phyloP scores from a whole-genome alignment of 2,329 filamentous ascomycete species.

The Aspergillus viridinutans region DNA sequence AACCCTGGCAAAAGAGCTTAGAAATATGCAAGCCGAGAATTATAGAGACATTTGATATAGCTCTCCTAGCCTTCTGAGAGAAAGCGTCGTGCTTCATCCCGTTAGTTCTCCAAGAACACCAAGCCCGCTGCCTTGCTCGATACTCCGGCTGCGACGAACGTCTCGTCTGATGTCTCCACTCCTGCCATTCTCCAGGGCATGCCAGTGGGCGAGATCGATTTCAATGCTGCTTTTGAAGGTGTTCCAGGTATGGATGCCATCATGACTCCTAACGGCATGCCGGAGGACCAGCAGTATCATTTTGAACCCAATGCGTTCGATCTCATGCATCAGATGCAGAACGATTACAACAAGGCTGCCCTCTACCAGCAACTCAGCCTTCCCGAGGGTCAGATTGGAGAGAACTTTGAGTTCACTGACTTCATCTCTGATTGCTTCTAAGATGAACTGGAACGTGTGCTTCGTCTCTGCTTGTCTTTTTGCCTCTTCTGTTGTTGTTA shows the following conservation, averaged over 20 bases:
- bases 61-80: constrained; percentile 33
- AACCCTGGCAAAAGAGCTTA: background rate
- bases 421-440: constrained; percentile 15
- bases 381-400: constrained; percentile 6
- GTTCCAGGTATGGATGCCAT: background rate
- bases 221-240: background rate
- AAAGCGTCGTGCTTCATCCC: constrained; percentile 42
- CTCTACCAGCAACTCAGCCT: constrained; percentile 7
- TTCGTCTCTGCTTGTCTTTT: constrained; percentile 1
- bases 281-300: constrained; percentile 4
- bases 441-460: background rate
- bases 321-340: constrained; percentile 15
- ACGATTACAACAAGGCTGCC: constrained; percentile 5
- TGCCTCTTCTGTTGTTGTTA: background rate
- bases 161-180: constrained; percentile 5
- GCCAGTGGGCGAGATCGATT: background rate
- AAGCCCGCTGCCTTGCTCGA: background rate
- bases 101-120: constrained; percentile 10
- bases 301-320: constrained; percentile 16
- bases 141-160: constrained; percentile 4
- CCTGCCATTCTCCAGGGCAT: constrained; percentile 5
- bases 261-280: background rate
- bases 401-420: constrained; percentile 17
- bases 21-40: background rate
- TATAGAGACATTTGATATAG: background rate